A percentile compares a stretch with the other conserved stretches of the same genome.
phyloP scores from a whole-genome alignment of 805 yeast genomes.

The Cyberlindnera sargentensis region DNA sequence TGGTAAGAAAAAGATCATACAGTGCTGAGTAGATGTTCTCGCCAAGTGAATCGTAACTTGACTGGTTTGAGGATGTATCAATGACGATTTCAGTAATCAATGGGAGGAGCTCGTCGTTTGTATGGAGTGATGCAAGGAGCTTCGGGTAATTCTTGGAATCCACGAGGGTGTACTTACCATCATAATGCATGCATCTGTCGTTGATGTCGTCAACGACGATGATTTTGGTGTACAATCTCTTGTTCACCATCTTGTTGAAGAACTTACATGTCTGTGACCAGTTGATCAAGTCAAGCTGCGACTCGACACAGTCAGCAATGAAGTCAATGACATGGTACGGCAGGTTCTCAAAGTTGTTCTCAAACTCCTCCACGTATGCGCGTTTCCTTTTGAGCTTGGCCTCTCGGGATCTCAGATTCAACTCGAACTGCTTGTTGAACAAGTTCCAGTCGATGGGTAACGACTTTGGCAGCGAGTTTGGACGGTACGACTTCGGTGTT shows the following conservation, averaged over 20 bases:
- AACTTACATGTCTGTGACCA: conserved; percentile 21
- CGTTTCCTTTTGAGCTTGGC: conserved; percentile 5
- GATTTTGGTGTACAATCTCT: conserved; percentile 20
- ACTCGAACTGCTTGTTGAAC: conserved; percentile 22
- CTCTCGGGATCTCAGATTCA: conserved; percentile 15
- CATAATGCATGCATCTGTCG: conserved; percentile 15
- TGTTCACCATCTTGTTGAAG: conserved; percentile 22
- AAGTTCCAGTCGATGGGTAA: conserved; percentile 24
- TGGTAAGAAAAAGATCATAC: conserved; percentile 22
- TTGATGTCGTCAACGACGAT: conserved; percentile 21
- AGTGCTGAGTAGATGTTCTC: conserved; percentile 19
- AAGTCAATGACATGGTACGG: conserved; percentile 24
- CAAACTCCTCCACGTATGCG: conserved; percentile 3
- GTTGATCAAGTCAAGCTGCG: conserved; percentile 22
- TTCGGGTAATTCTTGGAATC: conserved; percentile 21
- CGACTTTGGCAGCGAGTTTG: conserved; percentile 22
- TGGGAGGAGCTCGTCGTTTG: conserved; percentile 20
- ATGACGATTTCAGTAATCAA: conserved; percentile 21
- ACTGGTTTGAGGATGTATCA: conserved; percentile 20
- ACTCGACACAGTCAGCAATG: conserved; percentile 22
- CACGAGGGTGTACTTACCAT: conserved; percentile 19
- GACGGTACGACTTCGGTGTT: conserved; percentile 19
- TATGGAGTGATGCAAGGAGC: conserved; percentile 22
- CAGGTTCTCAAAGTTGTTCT: conserved; percentile 22
- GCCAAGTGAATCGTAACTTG: conserved; percentile 19